Conservation (phyloP, 139 green algal genomes). For the Dunaliella primolecta region DNA sequence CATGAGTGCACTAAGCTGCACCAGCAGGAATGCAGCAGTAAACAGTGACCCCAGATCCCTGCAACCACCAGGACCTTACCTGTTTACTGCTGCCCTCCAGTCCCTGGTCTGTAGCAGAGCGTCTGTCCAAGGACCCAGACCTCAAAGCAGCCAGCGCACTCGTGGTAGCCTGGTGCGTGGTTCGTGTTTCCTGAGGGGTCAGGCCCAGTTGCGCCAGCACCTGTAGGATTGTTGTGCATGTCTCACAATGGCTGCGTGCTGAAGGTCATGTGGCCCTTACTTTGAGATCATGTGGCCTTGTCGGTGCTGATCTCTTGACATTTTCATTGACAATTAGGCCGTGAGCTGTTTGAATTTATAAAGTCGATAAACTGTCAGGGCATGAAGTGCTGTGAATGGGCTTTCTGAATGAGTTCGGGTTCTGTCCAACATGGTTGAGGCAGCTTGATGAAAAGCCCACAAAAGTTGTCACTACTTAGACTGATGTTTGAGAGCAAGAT, state of each 20-base stretch:
- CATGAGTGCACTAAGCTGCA: too few species aligned
- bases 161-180: neutral
- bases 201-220: neutral
- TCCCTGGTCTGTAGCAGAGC: neutral
- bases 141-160: neutral
- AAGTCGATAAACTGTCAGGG: too few species aligned
- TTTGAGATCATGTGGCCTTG: too few species aligned
- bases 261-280: neutral
- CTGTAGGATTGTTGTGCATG: neutral
- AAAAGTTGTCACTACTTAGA: too few species aligned
- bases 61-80: neutral
- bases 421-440: too few species aligned
- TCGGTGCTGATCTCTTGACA: too few species aligned
- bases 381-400: too few species aligned
- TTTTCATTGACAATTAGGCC: too few species aligned
- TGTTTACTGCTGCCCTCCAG: neutral
- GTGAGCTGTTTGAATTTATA: neutral
- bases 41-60: neutral
- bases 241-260: neutral
- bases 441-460: too few species aligned
- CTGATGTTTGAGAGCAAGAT: too few species aligned
- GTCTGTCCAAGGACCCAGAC: too few species aligned
- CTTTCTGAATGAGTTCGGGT: too few species aligned
- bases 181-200: neutral
- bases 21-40: neutral